Evolutionary conservation across 176 grass and related monocot genomes (phyloP).

Genomic region (Urochloa ruziziensis): DNA sequence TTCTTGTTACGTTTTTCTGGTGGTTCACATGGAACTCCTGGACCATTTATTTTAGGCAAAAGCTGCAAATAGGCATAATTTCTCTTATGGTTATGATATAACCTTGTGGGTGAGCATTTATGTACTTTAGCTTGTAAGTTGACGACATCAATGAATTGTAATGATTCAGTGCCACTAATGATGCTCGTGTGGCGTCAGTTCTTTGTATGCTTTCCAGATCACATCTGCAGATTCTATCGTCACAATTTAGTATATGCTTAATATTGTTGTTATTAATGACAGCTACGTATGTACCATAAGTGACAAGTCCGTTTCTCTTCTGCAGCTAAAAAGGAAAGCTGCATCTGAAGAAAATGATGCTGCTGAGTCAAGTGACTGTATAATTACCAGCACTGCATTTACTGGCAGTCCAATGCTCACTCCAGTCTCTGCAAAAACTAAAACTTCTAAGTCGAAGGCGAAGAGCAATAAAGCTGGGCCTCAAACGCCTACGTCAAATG

Average conservation of each 20-base stretch:
- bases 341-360: slow-evolving; percentile 53
- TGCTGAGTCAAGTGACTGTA: slow-evolving; percentile 72
- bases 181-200: neutral
- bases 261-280: slow-evolving; percentile 2
- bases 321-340: slow-evolving; percentile 76
- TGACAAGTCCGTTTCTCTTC: slow-evolving; percentile 18
- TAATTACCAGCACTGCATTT: slow-evolving; percentile 47
- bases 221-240: neutral
- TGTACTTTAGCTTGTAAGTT: neutral
- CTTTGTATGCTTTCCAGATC: neutral
- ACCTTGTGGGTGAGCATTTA: neutral
- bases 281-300: slow-evolving; percentile 18
- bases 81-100: neutral
- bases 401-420: slow-evolving; percentile 59
- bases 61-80: no score
- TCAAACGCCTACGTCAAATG: slow-evolving; percentile 81
- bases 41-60: neutral
- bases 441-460: slow-evolving; percentile 59
- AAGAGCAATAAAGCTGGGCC: slow-evolving; percentile 71
- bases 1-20: neutral
- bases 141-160: neutral
- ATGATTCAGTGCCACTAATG: neutral
- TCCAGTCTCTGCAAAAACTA: slow-evolving; percentile 69
- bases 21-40: neutral
- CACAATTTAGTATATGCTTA: slow-evolving; percentile 13